Evolutionary conservation across 2,329 filamentous ascomycete species (phyloP).

Genomic region (Fusarium anthophilum): DNA sequence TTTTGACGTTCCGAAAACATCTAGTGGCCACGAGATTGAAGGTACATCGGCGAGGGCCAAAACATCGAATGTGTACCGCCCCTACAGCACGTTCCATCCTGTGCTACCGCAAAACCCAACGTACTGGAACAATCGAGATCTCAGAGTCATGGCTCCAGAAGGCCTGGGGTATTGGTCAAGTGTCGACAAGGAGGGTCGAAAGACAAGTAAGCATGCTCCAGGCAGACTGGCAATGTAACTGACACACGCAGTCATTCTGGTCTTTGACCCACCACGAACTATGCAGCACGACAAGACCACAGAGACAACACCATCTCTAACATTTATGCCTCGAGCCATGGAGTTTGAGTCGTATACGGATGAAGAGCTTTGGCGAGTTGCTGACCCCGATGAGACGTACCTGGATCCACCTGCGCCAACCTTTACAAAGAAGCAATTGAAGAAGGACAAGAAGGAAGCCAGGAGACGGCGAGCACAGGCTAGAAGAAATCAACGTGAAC

Average conservation of each 20-base stretch:
- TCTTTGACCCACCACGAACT: constrained; percentile 36
- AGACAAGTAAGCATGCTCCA: constrained; percentile 27
- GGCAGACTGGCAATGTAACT: neutral
- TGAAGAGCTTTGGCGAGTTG: constrained; percentile 41
- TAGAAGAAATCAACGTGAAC: neutral
- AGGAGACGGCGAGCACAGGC: constrained; percentile 4
- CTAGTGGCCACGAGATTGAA: constrained; percentile 1
- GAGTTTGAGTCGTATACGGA: constrained; percentile 44
- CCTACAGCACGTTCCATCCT: constrained; percentile 42
- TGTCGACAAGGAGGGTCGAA: constrained; percentile 21
- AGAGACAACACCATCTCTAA: constrained; percentile 30
- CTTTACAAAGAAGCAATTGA: neutral
- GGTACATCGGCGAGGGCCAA: constrained; percentile 28
- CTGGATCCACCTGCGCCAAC: constrained; percentile 40
- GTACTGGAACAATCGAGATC: constrained; percentile 41
- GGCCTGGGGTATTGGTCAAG: constrained; percentile 40
- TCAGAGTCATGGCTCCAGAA: constrained; percentile 43
- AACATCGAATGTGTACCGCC: constrained; percentile 40
- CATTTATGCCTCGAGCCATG: constrained; percentile 44
- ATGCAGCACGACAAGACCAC: constrained; percentile 38
- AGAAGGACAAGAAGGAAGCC: constrained; percentile 15
- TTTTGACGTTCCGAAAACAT: neutral
- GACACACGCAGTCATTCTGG: constrained; percentile 30
- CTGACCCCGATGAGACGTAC: constrained; percentile 39
- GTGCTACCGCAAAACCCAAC: constrained; percentile 33